phyloP scores from a whole-genome alignment of 2,329 filamentous ascomycete genomes.

The Trichothecium sympodiale region DNA sequence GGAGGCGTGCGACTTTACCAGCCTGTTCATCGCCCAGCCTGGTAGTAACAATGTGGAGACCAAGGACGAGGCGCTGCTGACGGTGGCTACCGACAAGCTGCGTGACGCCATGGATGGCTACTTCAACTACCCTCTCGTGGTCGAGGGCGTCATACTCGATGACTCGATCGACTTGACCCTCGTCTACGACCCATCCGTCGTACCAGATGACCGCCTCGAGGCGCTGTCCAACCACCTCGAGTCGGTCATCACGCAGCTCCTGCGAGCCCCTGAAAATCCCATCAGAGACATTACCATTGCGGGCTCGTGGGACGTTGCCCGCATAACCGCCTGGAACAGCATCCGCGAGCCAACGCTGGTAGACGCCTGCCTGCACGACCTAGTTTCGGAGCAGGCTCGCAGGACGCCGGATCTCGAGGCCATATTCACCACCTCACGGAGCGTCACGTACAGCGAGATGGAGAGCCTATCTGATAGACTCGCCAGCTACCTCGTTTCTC shows the following conservation, averaged over 20 bases:
- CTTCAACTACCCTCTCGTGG: conserved; percentile 6
- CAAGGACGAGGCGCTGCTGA: not conserved
- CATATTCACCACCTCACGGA: conserved; percentile 3
- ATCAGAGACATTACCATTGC: no score
- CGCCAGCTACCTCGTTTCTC: conserved; percentile 1
- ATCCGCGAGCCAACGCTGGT: not conserved
- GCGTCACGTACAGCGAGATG: conserved; percentile 1
- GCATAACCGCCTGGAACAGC: no score
- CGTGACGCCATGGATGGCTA: conserved; percentile 4
- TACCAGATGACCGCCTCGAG: not conserved
- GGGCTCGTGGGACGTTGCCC: no score
- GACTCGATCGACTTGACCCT: not conserved
- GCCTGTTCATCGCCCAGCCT: conserved; percentile 8
- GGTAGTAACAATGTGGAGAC: not conserved
- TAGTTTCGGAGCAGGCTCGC: conserved; percentile 1
- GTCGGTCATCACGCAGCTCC: conserved; percentile 2
- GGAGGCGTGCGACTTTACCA: conserved; percentile 5
- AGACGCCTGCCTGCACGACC: not conserved
- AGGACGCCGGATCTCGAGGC: conserved; percentile 5
- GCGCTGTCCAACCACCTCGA: conserved; percentile 4
- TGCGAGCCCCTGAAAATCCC: no score
- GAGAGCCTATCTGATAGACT: conserved; percentile 1
- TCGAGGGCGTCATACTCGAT: conserved; percentile 1
- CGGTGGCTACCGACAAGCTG: not conserved
- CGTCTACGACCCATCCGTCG: not conserved